These are phyloP conservation scores for Odonthalia washingtoniensis DNA, from an alignment of 31 red algal genomes.

Conservation along the genomic window DNA sequence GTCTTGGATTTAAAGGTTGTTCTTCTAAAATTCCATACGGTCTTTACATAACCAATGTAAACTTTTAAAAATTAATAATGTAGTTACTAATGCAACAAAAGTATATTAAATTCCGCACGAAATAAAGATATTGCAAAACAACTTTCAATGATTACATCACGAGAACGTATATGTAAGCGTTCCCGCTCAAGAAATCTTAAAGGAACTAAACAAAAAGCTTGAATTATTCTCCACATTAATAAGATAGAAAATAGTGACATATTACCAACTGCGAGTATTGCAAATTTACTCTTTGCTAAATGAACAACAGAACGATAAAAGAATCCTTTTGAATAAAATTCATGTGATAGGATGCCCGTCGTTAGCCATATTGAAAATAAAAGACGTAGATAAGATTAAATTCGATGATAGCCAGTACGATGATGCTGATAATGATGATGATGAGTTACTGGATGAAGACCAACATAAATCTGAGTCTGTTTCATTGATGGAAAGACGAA, in stretches of 20 bases:
- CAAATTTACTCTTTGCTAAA: conserved; percentile 70
- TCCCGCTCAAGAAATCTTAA: conserved; percentile 90
- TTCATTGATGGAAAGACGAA: no score
- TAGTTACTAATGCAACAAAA: no score
- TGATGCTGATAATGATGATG: no score
- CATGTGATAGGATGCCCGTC: conserved; percentile 66
- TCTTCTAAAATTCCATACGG: no score
- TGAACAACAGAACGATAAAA: conserved; percentile 73
- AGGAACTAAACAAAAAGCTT: conserved; percentile 87
- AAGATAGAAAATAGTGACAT: conserved; percentile 70
- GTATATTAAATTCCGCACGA: conserved; percentile 86
- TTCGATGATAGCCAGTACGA: no score
- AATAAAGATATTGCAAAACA: conserved; percentile 97
- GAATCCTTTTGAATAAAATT: conserved; percentile 66
- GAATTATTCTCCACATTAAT: conserved; percentile 73
- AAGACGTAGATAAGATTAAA: no score
- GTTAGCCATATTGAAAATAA: conserved; percentile 63
- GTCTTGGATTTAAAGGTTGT: no score
- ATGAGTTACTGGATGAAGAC: no score
- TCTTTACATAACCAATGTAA: no score
- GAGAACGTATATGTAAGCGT: conserved; percentile 82
- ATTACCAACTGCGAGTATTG: conserved; percentile 79
- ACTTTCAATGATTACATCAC: conserved; percentile 92
- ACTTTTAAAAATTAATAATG: no score
- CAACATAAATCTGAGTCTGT: no score